Evolutionary conservation across 371 early-diverging fungal genomes (phyloP).

Genomic region (Massospora cicadina): DNA sequence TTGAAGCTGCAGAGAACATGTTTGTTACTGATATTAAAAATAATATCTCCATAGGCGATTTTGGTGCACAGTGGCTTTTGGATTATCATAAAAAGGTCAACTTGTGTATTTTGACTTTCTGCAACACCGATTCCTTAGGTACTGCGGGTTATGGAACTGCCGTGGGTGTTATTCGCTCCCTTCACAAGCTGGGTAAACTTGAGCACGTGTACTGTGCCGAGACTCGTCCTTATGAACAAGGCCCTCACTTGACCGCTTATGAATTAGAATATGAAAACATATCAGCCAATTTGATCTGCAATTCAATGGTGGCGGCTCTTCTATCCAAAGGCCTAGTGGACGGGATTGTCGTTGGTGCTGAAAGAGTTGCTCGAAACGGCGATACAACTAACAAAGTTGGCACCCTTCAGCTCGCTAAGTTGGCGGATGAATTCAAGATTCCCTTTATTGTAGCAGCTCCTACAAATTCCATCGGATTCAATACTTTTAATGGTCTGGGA

Average conservation of each 20-base stretch:
- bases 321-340: constrained; percentile 34
- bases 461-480: constrained; percentile 74
- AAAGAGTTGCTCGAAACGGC: constrained; percentile 89
- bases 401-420: constrained; percentile 86
- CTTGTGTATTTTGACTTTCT: constrained; percentile 76
- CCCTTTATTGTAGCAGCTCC: constrained; percentile 92
- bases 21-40: constrained; percentile 68
- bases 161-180: constrained; percentile 66
- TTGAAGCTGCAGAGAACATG: constrained; percentile 69
- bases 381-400: constrained; percentile 98
- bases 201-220: constrained; percentile 85
- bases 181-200: constrained; percentile 34
- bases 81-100: constrained; percentile 4
- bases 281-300: constrained; percentile 76
- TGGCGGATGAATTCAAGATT: constrained; percentile 67
- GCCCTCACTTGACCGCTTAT: constrained; percentile 82
- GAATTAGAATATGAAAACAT: constrained; percentile 85
- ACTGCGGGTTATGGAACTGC: constrained; percentile 82
- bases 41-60: constrained; percentile 71
- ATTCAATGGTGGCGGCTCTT: constrained; percentile 79
- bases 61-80: constrained; percentile 51
- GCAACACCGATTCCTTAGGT: constrained; percentile 85
- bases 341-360: constrained; percentile 92
- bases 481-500: constrained; percentile 37
- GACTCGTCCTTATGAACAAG: constrained; percentile 95